Evolutionary conservation across 148 eudicot species (phyloP).

Genomic region (Camellia sinensis): DNA sequence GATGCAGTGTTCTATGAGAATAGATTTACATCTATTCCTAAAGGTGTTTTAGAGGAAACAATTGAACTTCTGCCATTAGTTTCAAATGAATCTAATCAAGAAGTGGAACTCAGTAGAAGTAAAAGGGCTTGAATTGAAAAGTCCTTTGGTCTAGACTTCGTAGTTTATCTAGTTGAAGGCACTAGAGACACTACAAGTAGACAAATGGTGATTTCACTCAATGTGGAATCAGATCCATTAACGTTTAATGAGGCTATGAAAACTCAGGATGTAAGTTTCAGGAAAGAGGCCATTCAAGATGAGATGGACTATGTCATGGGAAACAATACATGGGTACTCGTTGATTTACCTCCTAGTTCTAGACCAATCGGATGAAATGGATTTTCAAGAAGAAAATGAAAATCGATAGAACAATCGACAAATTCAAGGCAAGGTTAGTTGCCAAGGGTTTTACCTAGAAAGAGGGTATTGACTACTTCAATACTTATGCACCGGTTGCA

Average conservation of each 20-base stretch:
- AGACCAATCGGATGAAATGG: too few species aligned
- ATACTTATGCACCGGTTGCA: not conserved
- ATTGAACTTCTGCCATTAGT: too few species aligned
- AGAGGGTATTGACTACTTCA: not conserved
- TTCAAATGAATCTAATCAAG: not conserved
- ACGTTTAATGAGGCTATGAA: slow-evolving; percentile 8
- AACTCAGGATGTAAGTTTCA: slow-evolving; percentile 11
- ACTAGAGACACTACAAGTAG: not conserved
- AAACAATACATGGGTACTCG: not conserved
- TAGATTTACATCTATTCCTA: not conserved
- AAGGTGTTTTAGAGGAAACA: too few species aligned
- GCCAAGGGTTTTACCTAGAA: not conserved
- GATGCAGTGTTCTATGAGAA: slow-evolving; percentile 4
- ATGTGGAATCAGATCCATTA: not conserved
- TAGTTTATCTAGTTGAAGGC: not conserved
- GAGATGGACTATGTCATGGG: not conserved
- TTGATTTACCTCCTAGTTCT: too few species aligned
- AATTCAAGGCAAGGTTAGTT: not conserved
- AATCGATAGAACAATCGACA: too few species aligned
- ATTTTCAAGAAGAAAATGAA: too few species aligned
- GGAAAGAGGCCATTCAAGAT: slow-evolving; percentile 11
- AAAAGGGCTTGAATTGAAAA: not conserved
- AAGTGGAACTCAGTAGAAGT: not conserved
- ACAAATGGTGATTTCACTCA: not conserved
- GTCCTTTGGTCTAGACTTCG: not conserved